A percentile compares a stretch with the other conserved stretches of the same genome.
phyloP scores from a whole-genome alignment of 1,284 basidiomycete genomes.

The Boletus sp. region DNA sequence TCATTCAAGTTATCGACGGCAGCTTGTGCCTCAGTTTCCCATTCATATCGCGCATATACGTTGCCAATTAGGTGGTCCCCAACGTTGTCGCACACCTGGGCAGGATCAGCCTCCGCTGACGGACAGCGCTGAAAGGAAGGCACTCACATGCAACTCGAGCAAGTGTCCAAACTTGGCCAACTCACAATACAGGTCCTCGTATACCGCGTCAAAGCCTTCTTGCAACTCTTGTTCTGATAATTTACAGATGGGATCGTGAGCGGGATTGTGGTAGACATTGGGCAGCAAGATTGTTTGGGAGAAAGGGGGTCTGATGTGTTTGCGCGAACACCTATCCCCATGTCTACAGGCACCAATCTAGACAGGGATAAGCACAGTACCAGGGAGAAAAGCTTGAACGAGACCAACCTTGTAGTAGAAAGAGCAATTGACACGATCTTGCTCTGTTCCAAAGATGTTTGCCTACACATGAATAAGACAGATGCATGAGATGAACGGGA shows the following conservation, averaged over 20 bases:
- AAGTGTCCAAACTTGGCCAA: constrained; percentile 93
- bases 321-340: constrained; percentile 94
- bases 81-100: constrained; percentile 95
- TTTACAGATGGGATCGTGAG: constrained; percentile 86
- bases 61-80: constrained; percentile 99
- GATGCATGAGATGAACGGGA: too few relatives aligned
- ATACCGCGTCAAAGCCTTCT: constrained; percentile 95
- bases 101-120: neutral
- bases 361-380: constrained; percentile 7
- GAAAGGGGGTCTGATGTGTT: constrained; percentile 96
- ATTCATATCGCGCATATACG: constrained; percentile 97
- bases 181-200: constrained; percentile 92
- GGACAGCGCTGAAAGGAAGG: neutral
- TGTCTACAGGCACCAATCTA: constrained; percentile 94
- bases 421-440: constrained; percentile 91
- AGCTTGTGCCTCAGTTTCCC: constrained; percentile 94
- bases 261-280: constrained; percentile 99
- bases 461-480: constrained; percentile 44
- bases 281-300: constrained; percentile 96
- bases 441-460: constrained; percentile 85
- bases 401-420: constrained; percentile 86
- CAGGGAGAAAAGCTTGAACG: constrained; percentile 9
- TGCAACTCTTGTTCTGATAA: constrained; percentile 85
- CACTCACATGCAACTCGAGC: constrained; percentile 88
- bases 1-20: constrained; percentile 94